Evolutionary conservation across 768 basidiomycete species (phyloP), one percentile per base, ranked within the genome.

Genomic region (Phanerochaete sordida): DNA sequence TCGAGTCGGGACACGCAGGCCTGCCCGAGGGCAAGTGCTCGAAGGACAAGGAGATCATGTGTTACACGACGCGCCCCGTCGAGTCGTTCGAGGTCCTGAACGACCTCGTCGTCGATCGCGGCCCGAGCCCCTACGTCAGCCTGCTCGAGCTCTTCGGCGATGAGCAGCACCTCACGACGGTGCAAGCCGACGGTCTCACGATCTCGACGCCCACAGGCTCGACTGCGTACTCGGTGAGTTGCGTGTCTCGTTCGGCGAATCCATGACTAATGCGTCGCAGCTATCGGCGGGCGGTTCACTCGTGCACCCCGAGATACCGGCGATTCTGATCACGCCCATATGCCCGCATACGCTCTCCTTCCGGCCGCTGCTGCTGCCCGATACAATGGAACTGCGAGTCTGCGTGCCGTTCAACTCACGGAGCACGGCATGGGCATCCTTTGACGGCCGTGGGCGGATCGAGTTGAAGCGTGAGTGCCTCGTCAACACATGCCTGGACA

Each of bases 371-470:
- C 84, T 99, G 6, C 79, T 99, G 24, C 97, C 97, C 7, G 97
- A 99, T 70, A 95, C 90, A 69, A 98, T 98, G 94, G 96, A 98
- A 69, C 81, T 99, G 39, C 87, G 97, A 3, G 93, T 99, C 33
- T 98, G 96, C 67, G 97, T 99, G n/a, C 97, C 97, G 9, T 98
- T 93, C 78, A 98, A 98, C 73, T 97, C 95, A 24, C 81, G 97
- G 47, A 96, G 94, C 68, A 99, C 96, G 0, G 97, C 97, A 8
- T 99, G 97, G 97, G 97, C 92, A 9, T 95, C 93, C 23, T 99
- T 99, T 71, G 97, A 99, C 69, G 97, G 97, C 23, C 86, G 97
- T 47, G 97, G 97, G 0, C 84, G 97, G 33, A 91, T 99, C 13
- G 97, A 99, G 75, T 79, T 98, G 24, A 91, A 91, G 74, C 97